phyloP scores from a whole-genome alignment of 2,329 filamentous ascomycete genomes.

The Alternaria burnsii region DNA sequence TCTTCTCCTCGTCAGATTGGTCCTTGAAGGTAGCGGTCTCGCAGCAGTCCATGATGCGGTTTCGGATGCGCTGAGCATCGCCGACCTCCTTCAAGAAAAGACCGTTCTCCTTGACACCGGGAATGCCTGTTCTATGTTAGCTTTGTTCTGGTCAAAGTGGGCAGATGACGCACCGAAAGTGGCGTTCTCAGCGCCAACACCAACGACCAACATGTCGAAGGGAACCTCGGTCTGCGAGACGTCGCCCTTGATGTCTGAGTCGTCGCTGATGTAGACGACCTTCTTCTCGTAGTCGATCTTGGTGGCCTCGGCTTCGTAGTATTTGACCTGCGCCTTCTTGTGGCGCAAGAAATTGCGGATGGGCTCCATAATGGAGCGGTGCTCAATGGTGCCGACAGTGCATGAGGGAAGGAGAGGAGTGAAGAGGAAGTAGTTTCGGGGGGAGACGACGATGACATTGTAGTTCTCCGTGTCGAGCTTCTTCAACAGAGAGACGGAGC shows the following conservation, averaged over 20 bases:
- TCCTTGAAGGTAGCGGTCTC: conserved; percentile 99
- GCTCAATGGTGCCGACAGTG: conserved; percentile 96
- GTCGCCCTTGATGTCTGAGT: conserved; percentile 89
- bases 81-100: conserved; percentile 99
- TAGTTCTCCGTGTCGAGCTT: conserved; percentile 99
- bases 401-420: conserved; percentile 96
- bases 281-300: conserved; percentile 94
- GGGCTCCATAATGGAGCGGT: conserved; percentile 99
- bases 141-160: not conserved
- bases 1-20: conserved; percentile 84
- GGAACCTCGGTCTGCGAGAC: conserved; percentile 85
- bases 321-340: conserved; percentile 93
- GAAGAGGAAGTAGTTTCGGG: conserved; percentile 99
- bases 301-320: conserved; percentile 96
- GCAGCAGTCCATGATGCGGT: conserved; percentile 99
- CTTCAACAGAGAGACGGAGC: conserved; percentile 93
- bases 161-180: conserved; percentile 77
- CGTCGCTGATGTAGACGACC: conserved; percentile 87
- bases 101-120: conserved; percentile 91
- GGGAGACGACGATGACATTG: conserved; percentile 97
- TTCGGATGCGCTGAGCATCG: conserved; percentile 95
- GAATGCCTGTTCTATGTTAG: conserved; percentile 68
- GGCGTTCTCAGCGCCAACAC: conserved; percentile 96
- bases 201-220: conserved; percentile 98
- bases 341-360: conserved; percentile 94